phyloP scores from a whole-genome alignment of 108 stramenopile genomes.

The Cyclotella baltica region DNA sequence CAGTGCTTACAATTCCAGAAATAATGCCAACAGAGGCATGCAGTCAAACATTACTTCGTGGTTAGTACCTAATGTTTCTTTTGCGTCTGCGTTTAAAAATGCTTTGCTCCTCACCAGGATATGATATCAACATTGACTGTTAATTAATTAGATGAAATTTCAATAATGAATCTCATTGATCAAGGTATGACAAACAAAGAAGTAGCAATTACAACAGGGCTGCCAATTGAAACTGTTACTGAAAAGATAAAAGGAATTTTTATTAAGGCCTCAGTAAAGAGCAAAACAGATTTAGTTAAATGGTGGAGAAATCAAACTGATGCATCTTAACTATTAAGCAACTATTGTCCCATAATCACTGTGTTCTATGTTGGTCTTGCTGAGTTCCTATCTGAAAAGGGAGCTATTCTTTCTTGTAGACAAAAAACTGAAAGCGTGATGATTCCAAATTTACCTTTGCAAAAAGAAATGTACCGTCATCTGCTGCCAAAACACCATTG shows the following conservation, averaged over 20 bases:
- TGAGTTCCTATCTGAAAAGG: too few relatives aligned
- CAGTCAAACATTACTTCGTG: background rate
- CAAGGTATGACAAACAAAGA: conserved; percentile 73
- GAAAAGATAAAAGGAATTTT: conserved; percentile 70
- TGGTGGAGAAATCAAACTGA: conserved; percentile 31
- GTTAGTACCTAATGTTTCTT: background rate
- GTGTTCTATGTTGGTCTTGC: too few relatives aligned
- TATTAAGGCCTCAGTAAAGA: conserved; percentile 66
- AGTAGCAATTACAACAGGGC: conserved; percentile 59
- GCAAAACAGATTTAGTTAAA: conserved; percentile 51
- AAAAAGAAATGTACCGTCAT: too few relatives aligned
- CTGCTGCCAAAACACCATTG: too few relatives aligned
- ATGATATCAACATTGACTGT: background rate
- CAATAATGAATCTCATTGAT: conserved; percentile 63
- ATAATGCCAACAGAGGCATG: background rate
- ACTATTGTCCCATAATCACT: too few relatives aligned
- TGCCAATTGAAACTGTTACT: conserved; percentile 57
- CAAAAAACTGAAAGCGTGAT: too few relatives aligned
- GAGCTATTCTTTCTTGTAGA: too few relatives aligned
- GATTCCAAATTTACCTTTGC: too few relatives aligned
- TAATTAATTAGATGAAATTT: conserved; percentile 49
- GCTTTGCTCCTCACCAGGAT: background rate
- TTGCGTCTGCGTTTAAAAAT: background rate
- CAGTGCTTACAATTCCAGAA: background rate
- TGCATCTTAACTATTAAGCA: too few relatives aligned